Conservation (phyloP, 208 protist genomes). For the Trypanosoma platydactyli region DNA sequence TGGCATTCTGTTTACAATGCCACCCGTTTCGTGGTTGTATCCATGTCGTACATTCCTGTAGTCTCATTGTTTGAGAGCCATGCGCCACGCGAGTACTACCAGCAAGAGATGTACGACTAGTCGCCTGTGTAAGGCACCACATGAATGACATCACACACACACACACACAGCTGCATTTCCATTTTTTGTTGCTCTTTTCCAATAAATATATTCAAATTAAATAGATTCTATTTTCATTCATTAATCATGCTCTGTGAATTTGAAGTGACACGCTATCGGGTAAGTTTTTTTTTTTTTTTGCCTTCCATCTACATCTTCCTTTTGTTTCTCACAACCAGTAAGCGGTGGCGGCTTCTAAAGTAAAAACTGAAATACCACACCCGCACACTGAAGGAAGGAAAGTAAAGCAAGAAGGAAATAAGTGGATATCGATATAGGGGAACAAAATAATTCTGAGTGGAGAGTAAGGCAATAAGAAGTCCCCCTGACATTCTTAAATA, state of each 20-base stretch:
- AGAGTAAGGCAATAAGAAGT: not conserved
- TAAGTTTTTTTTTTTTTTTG: too few species aligned
- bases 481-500: not conserved
- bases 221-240: too few species aligned
- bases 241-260: too few species aligned
- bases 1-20: conserved; percentile 53
- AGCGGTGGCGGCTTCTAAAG: too few species aligned
- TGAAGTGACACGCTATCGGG: too few species aligned
- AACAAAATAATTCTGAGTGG: not conserved
- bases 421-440: not conserved
- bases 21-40: conserved; percentile 38
- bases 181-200: too few species aligned
- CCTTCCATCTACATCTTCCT: too few species aligned
- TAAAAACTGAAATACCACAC: too few species aligned
- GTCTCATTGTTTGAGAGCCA: conserved; percentile 16
- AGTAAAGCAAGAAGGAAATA: not conserved
- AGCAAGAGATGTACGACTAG: conserved; percentile 28
- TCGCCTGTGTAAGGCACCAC: not conserved
- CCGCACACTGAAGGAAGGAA: too few species aligned
- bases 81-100: conserved; percentile 34
- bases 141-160: not conserved
- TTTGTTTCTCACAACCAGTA: too few species aligned
- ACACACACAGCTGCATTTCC: not conserved
- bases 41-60: conserved; percentile 27
- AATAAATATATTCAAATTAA: too few species aligned